phyloP scores from a whole-genome alignment of 2,329 filamentous ascomycete species.

The Colletotrichum salicis region DNA sequence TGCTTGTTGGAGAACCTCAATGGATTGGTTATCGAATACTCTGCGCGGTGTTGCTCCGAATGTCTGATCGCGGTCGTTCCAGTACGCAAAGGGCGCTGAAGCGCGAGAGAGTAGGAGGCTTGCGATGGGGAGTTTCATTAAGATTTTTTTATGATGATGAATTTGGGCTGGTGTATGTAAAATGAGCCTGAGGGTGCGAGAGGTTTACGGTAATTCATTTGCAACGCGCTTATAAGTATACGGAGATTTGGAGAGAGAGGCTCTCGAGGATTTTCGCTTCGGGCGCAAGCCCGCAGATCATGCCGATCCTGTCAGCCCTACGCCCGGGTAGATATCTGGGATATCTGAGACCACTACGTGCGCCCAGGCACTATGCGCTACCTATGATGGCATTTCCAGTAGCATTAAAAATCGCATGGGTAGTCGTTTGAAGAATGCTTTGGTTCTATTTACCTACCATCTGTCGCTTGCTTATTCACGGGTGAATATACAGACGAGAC shows the following conservation, averaged over 20 bases:
- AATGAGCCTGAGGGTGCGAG: background rate
- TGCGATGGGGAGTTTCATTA: background rate
- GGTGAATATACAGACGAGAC: no score
- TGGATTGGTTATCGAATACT: background rate
- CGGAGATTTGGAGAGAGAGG: background rate
- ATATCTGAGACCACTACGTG: background rate
- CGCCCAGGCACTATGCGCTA: background rate
- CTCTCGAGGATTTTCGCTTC: background rate
- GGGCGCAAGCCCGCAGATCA: background rate
- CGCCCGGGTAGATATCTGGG: background rate
- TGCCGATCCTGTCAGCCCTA: background rate
- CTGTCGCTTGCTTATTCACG: no score
- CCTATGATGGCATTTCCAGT: background rate
- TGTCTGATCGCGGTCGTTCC: background rate
- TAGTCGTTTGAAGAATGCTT: no score
- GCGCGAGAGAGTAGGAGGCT: background rate
- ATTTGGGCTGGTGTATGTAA: no score
- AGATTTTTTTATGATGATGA: background rate
- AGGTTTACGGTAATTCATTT: fast-evolving
- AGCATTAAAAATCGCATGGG: background rate
- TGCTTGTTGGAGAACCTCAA: background rate
- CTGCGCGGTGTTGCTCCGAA: background rate
- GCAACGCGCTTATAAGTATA: background rate
- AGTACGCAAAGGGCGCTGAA: background rate
- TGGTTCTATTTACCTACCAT: no score